Conservation (phyloP, 2,329 filamentous ascomycete genomes). For the Claviceps monticola region DNA sequence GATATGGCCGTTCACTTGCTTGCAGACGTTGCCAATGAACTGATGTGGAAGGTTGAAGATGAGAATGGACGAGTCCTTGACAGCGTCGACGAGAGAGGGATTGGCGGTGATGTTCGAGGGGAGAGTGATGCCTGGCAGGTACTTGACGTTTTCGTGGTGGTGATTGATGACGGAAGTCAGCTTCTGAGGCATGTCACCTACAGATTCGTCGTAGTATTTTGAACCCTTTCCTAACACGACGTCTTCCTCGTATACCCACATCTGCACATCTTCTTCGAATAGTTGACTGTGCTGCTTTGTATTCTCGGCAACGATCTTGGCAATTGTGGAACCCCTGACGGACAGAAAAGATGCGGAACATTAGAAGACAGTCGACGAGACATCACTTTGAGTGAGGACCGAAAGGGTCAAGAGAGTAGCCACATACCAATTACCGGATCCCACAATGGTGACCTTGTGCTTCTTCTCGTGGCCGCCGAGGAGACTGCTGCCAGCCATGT, state of each 20-base stretch:
- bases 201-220: slow-evolving; percentile 53
- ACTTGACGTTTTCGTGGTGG: slow-evolving; percentile 93
- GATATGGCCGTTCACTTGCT: slow-evolving; percentile 75
- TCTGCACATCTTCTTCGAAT: slow-evolving; percentile 83
- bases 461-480: slow-evolving; percentile 47
- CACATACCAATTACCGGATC: slow-evolving; percentile 85
- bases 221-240: slow-evolving; percentile 60
- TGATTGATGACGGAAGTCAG: slow-evolving; percentile 85
- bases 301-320: slow-evolving; percentile 94
- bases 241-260: slow-evolving; percentile 98
- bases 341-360: not conserved
- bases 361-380: not conserved
- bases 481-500: slow-evolving; percentile 18
- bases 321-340: slow-evolving; percentile 81
- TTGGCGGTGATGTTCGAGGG: slow-evolving; percentile 77
- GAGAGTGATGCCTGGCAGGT: slow-evolving; percentile 76
- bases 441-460: slow-evolving; percentile 88
- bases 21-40: slow-evolving; percentile 81
- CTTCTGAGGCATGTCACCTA: slow-evolving; percentile 60
- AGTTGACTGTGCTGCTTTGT: slow-evolving; percentile 61
- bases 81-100: slow-evolving; percentile 65
- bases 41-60: slow-evolving; percentile 96
- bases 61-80: slow-evolving; percentile 73
- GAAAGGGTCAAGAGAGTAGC: too few relatives aligned
- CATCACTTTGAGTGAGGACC: not conserved